These are phyloP conservation scores for Corylus heterophylla DNA, from an alignment of 306 rosid genomes.

Conservation along the genomic window DNA sequence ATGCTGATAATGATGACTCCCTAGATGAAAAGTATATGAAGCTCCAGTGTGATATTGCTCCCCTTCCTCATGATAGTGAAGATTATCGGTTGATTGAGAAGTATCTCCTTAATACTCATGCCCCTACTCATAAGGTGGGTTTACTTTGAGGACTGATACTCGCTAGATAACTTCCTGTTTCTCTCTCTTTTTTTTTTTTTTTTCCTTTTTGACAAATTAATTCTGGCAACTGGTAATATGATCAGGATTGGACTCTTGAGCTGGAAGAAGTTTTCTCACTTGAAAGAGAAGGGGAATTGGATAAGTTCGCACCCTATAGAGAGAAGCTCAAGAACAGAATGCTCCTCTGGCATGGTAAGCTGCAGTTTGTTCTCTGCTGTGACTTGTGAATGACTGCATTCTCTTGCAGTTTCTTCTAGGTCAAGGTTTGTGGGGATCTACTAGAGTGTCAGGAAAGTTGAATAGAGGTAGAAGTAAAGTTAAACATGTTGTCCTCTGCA, in stretches of 20 bases:
- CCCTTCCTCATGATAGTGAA: slow-evolving; percentile 82
- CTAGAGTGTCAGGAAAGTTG: slow-evolving; percentile 9
- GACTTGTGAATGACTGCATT: slow-evolving; percentile 23
- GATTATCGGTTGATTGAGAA: slow-evolving; percentile 78
- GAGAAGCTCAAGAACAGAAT: slow-evolving; percentile 75
- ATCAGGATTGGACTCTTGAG: slow-evolving; percentile 95
- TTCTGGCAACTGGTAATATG: slow-evolving; percentile 25
- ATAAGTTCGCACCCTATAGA: slow-evolving; percentile 63
- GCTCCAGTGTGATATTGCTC: slow-evolving; percentile 73
- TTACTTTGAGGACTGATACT: background rate
- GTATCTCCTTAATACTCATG: slow-evolving; percentile 87
- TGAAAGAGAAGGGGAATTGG: slow-evolving; percentile 85
- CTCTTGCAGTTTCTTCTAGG: slow-evolving; percentile 9
- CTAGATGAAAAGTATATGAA: slow-evolving; percentile 89
- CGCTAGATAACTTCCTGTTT: background rate
- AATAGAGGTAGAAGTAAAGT: slow-evolving; percentile 20
- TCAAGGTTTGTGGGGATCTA: background rate
- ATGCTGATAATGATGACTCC: slow-evolving; percentile 70
- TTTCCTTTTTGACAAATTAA: slow-evolving; percentile 9
- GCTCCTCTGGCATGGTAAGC: slow-evolving; percentile 99
- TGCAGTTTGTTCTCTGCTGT: slow-evolving; percentile 9
- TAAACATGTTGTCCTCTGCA: slow-evolving; percentile 25
- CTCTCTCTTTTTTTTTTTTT: slow-evolving; percentile 5
- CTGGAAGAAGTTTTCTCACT: slow-evolving; percentile 92
- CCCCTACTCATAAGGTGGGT: slow-evolving; percentile 91